A percentile compares a stretch with the other conserved stretches of the same genome.
Conservation (phyloP, 1,139 yeast genomes). For the Scheffersomyces quercinus region DNA sequence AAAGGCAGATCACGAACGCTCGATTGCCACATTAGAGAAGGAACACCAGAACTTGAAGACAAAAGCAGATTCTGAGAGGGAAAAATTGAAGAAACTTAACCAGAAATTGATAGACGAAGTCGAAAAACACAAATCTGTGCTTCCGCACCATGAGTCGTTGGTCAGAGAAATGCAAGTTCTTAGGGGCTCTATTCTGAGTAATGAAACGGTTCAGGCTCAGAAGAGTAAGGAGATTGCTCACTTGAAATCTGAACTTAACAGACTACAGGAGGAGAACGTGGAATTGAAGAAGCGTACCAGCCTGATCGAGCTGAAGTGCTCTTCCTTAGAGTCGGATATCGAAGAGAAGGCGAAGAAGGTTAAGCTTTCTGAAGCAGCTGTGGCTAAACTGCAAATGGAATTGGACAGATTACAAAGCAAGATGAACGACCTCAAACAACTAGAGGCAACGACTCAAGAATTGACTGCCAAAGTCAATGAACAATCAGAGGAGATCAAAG, state of each 20-base stretch:
- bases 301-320: neutral
- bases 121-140: conserved; percentile 1
- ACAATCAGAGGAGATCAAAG: conserved; percentile 6
- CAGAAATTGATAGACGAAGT: conserved; percentile 3
- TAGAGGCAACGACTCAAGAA: neutral
- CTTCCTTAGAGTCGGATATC: neutral
- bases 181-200: conserved; percentile 5
- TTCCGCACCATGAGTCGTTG: conserved; percentile 7
- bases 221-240: neutral
- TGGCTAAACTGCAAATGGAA: conserved; percentile 3
- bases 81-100: conserved; percentile 13
- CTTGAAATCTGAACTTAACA: neutral
- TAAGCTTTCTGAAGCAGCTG: neutral
- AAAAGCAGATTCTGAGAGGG: conserved; percentile 10
- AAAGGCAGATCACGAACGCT: conserved; percentile 19
- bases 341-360: neutral
- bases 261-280: neutral
- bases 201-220: neutral
- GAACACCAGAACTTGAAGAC: conserved; percentile 16
- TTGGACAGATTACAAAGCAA: conserved; percentile 7
- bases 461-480: neutral
- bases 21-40: conserved; percentile 17
- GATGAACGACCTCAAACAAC: neutral
- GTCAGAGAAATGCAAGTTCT: conserved; percentile 8
- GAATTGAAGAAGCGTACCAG: neutral